phyloP scores from a whole-genome alignment of 2,329 filamentous ascomycete genomes.

The Thielaviopsis ethacetica region DNA sequence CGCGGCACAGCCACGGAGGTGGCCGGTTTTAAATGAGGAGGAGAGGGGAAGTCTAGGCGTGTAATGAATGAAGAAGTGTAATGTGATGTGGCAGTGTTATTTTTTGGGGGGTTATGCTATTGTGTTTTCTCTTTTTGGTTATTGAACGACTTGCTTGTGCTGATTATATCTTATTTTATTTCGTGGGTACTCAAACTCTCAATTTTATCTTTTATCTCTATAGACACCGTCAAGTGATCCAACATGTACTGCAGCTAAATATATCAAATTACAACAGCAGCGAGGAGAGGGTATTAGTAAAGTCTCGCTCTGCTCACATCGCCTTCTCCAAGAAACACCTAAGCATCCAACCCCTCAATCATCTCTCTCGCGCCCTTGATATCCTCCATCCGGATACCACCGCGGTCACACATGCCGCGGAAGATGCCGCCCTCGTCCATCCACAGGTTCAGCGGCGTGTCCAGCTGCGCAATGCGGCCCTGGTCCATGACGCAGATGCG shows the following conservation, averaged over 20 bases:
- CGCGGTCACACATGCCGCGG: conserved; percentile 74
- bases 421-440: conserved; percentile 58
- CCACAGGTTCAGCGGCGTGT: conserved; percentile 58
- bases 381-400: conserved; percentile 51
- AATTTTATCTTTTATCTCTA: not conserved
- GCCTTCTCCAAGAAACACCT: not conserved
- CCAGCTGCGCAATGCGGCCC: conserved; percentile 75
- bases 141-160: not conserved
- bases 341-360: conserved; percentile 14
- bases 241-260: no score
- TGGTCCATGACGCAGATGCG: conserved; percentile 94
- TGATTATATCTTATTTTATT: not conserved
- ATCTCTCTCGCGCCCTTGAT: conserved; percentile 29
- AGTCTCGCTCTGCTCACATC: no score
- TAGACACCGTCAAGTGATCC: not conserved
- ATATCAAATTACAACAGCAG: no score
- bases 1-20: not conserved
- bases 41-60: not conserved
- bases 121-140: no score
- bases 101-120: not conserved
- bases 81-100: not conserved
- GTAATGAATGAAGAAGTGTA: not conserved
- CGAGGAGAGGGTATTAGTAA: no score
- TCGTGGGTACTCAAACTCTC: not conserved
- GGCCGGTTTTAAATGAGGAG: not conserved